Evolutionary conservation across 1,284 basidiomycete genomes (phyloP).

Genomic region (Amylostereum areolatum): DNA sequence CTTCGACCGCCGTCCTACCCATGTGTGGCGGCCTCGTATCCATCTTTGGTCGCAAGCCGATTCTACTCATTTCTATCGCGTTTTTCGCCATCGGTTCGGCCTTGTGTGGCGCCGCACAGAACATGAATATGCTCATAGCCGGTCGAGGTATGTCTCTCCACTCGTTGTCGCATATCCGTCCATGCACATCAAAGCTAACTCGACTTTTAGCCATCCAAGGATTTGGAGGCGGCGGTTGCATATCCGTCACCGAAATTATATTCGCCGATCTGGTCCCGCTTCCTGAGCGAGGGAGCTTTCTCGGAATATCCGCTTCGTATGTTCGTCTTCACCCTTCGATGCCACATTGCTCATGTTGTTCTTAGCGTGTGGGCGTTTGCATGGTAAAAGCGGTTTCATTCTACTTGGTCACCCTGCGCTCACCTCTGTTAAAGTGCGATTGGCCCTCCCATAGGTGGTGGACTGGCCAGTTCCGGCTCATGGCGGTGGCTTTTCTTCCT

Average conservation of each 20-base stretch:
- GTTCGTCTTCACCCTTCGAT: constrained; percentile 26
- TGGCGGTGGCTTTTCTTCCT: constrained; percentile 31
- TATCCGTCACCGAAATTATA: constrained; percentile 31
- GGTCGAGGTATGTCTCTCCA: constrained; percentile 20
- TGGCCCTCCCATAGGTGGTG: constrained; percentile 29
- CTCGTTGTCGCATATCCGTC: not conserved
- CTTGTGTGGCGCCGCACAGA: constrained; percentile 29
- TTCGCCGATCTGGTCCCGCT: constrained; percentile 37
- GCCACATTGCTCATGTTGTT: constrained; percentile 29
- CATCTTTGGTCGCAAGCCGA: constrained; percentile 25
- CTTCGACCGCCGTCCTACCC: constrained; percentile 23
- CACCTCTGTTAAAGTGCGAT: constrained; percentile 14
- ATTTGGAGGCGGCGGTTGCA: constrained; percentile 35
- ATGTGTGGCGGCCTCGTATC: constrained; percentile 21
- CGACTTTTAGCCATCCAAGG: constrained; percentile 31
- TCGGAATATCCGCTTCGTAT: constrained; percentile 19
- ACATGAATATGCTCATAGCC: constrained; percentile 30
- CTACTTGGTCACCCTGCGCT: constrained; percentile 19
- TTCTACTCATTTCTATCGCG: constrained; percentile 25
- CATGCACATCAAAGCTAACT: not conserved
- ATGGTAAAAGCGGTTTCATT: constrained; percentile 16
- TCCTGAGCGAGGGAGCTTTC: constrained; percentile 32
- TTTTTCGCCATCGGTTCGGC: constrained; percentile 32
- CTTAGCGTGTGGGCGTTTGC: constrained; percentile 26
- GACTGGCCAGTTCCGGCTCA: constrained; percentile 19